Evolutionary conservation across 1,284 basidiomycete species (phyloP).

Genomic region (Mycena sp.): DNA sequence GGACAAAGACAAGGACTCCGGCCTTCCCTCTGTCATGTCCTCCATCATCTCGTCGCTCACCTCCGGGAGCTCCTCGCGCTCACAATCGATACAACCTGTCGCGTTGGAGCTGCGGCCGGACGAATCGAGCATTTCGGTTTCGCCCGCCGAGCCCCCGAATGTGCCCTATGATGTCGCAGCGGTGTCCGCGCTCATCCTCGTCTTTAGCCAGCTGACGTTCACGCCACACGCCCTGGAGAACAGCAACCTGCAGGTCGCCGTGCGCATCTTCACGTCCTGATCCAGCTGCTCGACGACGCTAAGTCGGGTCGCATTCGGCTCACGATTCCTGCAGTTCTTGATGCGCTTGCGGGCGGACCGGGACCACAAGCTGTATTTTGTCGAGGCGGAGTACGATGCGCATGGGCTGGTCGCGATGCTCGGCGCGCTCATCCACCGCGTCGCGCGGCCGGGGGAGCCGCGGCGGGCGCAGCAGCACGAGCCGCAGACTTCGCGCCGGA

Average conservation of each 20-base stretch:
- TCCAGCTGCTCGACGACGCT: slow-evolving; percentile 54
- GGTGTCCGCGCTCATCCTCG: slow-evolving; percentile 67
- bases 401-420: slow-evolving; percentile 63
- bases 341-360: slow-evolving; percentile 92
- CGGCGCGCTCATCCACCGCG: slow-evolving; percentile 63
- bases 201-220: slow-evolving; percentile 77
- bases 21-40: slow-evolving; percentile 69
- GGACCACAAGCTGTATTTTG: slow-evolving; percentile 88
- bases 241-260: slow-evolving; percentile 58
- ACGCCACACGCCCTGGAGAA: slow-evolving; percentile 63
- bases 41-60: slow-evolving; percentile 70
- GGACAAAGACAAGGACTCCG: slow-evolving; percentile 50
- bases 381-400: slow-evolving; percentile 58
- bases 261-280: slow-evolving; percentile 61
- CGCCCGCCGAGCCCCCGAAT: slow-evolving; percentile 38
- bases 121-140: slow-evolving; percentile 23
- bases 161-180: slow-evolving; percentile 64
- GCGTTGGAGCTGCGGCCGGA: slow-evolving; percentile 19
- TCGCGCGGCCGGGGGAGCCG: slow-evolving; percentile 33
- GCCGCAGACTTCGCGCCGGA: slow-evolving; percentile 42
- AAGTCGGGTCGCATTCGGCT: slow-evolving; percentile 75
- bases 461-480: slow-evolving; percentile 19
- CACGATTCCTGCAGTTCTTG: slow-evolving; percentile 85
- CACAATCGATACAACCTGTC: slow-evolving; percentile 59
- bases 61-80: slow-evolving; percentile 59